A percentile compares a stretch with the other conserved stretches of the same genome.
These are phyloP conservation scores for Mortierella sp. DNA, from an alignment of 371 early-diverging fungal genomes.

Conservation along the genomic window DNA sequence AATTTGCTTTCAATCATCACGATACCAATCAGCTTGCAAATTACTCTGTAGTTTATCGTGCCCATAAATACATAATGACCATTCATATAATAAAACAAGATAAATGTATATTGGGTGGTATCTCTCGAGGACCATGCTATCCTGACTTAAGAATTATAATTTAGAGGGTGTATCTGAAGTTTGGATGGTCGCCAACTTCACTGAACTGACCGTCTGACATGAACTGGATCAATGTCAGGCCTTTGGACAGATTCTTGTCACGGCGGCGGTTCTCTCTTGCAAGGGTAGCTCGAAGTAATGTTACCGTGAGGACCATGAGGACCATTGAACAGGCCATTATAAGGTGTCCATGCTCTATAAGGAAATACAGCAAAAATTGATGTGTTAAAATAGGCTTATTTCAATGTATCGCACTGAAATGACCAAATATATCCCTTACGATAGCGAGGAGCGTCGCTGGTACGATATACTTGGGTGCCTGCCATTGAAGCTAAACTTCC, in stretches of 20 bases:
- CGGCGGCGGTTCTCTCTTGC: constrained; percentile 28
- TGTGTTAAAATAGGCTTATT: neutral
- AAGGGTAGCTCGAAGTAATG: constrained; percentile 3
- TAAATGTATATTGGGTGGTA: neutral
- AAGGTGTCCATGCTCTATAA: constrained; percentile 28
- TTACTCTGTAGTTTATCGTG: too few species aligned
- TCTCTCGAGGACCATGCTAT: neutral
- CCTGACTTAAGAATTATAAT: neutral
- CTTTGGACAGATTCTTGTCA: constrained; percentile 22
- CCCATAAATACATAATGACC: too few species aligned
- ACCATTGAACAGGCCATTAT: constrained; percentile 17
- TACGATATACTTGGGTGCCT: constrained; percentile 75
- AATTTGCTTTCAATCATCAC: neutral
- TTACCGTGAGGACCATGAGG: constrained; percentile 8
- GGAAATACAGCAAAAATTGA: too few species aligned
- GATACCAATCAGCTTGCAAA: too few species aligned
- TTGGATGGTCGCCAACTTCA: constrained; percentile 33
- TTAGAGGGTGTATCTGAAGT: constrained; percentile 28
- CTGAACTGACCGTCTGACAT: constrained; percentile 43
- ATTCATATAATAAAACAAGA: too few species aligned
- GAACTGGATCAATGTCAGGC: constrained; percentile 23
- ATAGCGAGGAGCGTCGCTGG: constrained; percentile 67
- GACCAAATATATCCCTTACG: constrained; percentile 8
- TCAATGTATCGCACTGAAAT: too few species aligned
- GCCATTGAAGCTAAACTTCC: constrained; percentile 66